Conservation (phyloP, 1,284 basidiomycete species). For the Rhizoctonia solani region DNA sequence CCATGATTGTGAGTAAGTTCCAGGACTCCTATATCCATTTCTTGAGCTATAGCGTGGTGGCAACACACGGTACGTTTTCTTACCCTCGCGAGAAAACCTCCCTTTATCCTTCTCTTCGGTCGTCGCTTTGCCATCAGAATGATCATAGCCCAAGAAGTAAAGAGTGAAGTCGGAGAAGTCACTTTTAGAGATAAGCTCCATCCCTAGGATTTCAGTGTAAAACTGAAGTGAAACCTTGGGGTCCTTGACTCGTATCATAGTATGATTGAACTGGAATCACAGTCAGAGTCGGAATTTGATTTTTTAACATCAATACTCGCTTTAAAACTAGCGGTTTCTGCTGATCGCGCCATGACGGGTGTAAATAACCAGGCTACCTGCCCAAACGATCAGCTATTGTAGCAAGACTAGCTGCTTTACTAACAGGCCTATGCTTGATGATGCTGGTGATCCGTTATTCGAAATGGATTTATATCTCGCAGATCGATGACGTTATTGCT, state of each 20-base stretch:
- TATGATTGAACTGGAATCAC: constrained; percentile 77
- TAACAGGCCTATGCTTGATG: too few species aligned
- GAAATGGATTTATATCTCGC: too few species aligned
- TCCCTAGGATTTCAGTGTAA: constrained; percentile 81
- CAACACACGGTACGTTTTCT: constrained; percentile 27
- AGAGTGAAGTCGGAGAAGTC: constrained; percentile 62
- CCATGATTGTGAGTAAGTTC: constrained; percentile 91
- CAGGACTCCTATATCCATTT: constrained; percentile 60
- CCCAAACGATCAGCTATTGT: not conserved
- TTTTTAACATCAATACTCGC: constrained; percentile 46
- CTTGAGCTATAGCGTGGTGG: constrained; percentile 18
- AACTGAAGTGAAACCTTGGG: constrained; percentile 77
- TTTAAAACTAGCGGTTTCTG: constrained; percentile 69
- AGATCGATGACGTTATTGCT: constrained; percentile 1
- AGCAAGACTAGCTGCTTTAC: too few species aligned
- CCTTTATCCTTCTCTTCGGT: constrained; percentile 54
- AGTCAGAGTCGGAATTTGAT: not conserved
- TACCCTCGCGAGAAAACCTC: constrained; percentile 68
- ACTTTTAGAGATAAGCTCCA: constrained; percentile 70
- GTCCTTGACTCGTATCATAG: constrained; percentile 90
- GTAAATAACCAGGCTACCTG: too few species aligned
- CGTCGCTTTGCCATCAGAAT: constrained; percentile 55
- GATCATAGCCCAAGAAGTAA: constrained; percentile 81
- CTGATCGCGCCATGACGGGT: constrained; percentile 60
- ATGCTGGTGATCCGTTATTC: too few species aligned